Base-by-base conservation (phyloP, 2,329 filamentous ascomycete species). In the Endothia cerciana region DNA sequence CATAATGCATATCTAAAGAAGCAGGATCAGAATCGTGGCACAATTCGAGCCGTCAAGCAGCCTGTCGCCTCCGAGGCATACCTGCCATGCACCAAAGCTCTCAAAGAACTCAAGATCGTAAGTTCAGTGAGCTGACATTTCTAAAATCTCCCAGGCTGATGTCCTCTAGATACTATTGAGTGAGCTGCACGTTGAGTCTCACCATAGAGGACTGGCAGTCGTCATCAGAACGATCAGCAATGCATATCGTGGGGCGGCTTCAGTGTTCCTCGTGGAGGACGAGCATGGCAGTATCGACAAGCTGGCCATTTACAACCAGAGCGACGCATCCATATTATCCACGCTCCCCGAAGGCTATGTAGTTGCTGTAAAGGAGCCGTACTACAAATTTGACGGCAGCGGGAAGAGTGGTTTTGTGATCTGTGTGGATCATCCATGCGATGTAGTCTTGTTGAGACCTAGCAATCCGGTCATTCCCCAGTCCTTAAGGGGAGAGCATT, bases 251-350 rank as follows among this genome's bases (percentile, higher is more conserved):
- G 76, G 77, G 0, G 76, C 76, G 0, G 77, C 77, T 0, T 72
- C 73, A 0, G 74, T 78, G 22, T 74, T 74, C 10, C 69, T 79
- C 4, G 76, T 77, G 8, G 74, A 78, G 43, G 77, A 79, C 33
- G 74, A 75, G 65, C 67, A 71, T 13, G 76, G 77, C n/a, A 74
- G 75, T 38, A 74, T 71, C 5, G 76, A 78, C 59, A 78, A 77
- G 70, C 60, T 79, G 43, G 74, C 73, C 45, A 72, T 79, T n/a
- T 79, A 78, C 71, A 78, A 78, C 70, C 77, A 77, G 40, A 66
- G 71, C 33, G 73, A 73, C 69, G 71, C 74, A 2, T 74, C 71
- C n/a, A 72, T 56, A 38, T 47, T 4, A 38, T 65, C 13, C 28
- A 4, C 3, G 6, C 4, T 51, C 5, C 22, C 47, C 4, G 6